Percentiles rank a stretch among this genome's conserved stretches.
Evolutionary conservation across 1,139 yeast genomes (phyloP).

Genomic region (Debaryomyces udenii): DNA sequence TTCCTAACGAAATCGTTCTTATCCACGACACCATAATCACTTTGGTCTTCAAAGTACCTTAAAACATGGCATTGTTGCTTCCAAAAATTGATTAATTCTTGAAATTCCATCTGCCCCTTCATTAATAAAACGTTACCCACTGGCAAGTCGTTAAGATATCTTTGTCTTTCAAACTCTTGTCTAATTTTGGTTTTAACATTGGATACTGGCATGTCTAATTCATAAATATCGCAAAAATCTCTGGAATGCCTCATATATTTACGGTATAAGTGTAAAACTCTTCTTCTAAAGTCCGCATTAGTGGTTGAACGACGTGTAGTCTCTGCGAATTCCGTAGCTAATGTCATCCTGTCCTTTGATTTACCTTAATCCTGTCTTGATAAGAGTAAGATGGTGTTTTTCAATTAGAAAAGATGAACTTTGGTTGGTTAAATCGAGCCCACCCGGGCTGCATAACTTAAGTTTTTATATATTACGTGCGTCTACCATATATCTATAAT

Average conservation of each 20-base stretch:
- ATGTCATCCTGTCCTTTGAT: slow-evolving; percentile 44
- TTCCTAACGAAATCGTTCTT: slow-evolving; percentile 65
- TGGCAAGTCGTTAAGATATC: slow-evolving; percentile 68
- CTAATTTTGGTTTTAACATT: slow-evolving; percentile 80
- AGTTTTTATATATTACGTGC: background rate
- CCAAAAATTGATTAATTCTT: slow-evolving; percentile 88
- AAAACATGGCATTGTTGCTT: slow-evolving; percentile 85
- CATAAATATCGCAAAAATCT: slow-evolving; percentile 70
- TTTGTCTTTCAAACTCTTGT: slow-evolving; percentile 85
- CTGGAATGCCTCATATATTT: slow-evolving; percentile 66
- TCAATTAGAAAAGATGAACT: slow-evolving; percentile 22
- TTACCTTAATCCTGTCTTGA: slow-evolving; percentile 13
- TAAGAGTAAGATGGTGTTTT: background rate
- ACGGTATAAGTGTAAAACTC: slow-evolving; percentile 75
- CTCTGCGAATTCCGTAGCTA: slow-evolving; percentile 84
- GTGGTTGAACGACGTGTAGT: slow-evolving; percentile 71
- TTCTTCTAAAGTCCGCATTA: slow-evolving; percentile 60
- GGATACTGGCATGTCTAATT: slow-evolving; percentile 82
- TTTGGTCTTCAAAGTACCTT: slow-evolving; percentile 76
- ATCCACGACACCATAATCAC: slow-evolving; percentile 50
- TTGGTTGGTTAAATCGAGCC: slow-evolving; percentile 30
- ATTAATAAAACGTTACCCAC: slow-evolving; percentile 70
- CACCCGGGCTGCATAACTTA: slow-evolving; percentile 9
- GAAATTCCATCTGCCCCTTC: slow-evolving; percentile 91
- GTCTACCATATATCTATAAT: background rate